Conservation (phyloP, 129 eudicot genomes). For the Lonicera japonica region DNA sequence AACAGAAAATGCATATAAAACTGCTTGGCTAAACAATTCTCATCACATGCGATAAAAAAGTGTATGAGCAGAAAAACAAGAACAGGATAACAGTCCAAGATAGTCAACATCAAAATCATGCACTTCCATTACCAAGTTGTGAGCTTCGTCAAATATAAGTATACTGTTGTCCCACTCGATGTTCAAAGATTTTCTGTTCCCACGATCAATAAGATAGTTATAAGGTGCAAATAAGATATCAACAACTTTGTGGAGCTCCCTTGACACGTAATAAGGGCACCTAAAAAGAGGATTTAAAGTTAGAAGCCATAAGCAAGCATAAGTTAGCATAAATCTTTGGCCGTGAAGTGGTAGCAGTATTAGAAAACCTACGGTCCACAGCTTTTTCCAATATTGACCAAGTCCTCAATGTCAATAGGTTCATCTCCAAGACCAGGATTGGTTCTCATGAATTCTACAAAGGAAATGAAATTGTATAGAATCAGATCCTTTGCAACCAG, state of each 20-base stretch:
- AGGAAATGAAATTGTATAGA: conserved; percentile 7
- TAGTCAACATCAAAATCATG: background rate
- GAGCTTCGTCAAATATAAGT: conserved; percentile 98
- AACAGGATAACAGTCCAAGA: background rate
- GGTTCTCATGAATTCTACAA: conserved; percentile 59
- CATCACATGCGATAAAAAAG: background rate
- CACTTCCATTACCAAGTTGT: conserved; percentile 61
- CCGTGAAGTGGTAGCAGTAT: conserved; percentile 6
- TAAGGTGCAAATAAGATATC: conserved; percentile 97
- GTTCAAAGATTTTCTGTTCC: conserved; percentile 55
- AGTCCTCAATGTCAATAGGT: conserved; percentile 94
- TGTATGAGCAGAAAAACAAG: background rate
- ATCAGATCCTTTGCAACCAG: conserved; percentile 1
- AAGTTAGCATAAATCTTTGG: conserved; percentile 1
- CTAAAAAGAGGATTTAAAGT: conserved; percentile 30
- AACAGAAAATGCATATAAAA: conserved; percentile 1
- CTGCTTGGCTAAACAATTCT: conserved; percentile 8
- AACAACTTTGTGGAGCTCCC: conserved; percentile 81
- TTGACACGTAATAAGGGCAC: conserved; percentile 91
- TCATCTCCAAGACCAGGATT: conserved; percentile 89
- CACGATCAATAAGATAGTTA: conserved; percentile 93
- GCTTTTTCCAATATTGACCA: conserved; percentile 87
- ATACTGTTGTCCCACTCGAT: conserved; percentile 67
- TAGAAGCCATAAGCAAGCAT: conserved; percentile 7
- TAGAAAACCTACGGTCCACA: conserved; percentile 81